phyloP scores from a whole-genome alignment of 2,329 filamentous ascomycete species.

The Mycosphaerella arachidis region DNA sequence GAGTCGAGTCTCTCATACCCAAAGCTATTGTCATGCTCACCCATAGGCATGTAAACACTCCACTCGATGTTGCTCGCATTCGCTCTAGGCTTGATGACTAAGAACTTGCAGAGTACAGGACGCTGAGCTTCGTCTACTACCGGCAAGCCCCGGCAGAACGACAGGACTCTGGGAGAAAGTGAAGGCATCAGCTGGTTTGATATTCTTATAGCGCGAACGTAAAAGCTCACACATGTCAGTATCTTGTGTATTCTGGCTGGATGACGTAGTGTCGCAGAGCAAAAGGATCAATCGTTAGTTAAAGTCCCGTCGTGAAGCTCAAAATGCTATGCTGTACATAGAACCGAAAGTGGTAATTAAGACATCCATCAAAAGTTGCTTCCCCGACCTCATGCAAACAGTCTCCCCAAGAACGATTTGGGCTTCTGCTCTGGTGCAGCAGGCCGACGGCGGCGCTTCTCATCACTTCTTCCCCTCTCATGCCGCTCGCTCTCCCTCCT shows the following conservation, averaged over 20 bases:
- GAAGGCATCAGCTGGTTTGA: background rate
- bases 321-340: background rate
- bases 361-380: background rate
- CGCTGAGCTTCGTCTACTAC: background rate
- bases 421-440: background rate
- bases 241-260: background rate
- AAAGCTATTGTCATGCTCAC: background rate
- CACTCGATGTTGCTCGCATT: background rate
- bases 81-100: background rate
- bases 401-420: constrained; percentile 2
- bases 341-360: background rate
- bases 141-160: background rate
- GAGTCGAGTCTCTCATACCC: background rate
- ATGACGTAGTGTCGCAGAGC: background rate
- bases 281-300: background rate
- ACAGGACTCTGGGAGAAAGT: background rate
- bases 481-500: constrained; percentile 1
- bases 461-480: background rate
- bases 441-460: background rate
- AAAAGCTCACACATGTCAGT: background rate
- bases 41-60: background rate
- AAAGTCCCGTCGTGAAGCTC: background rate
- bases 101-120: background rate
- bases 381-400: background rate
- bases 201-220: background rate